A percentile compares a stretch with the other conserved stretches of the same genome.
Evolutionary conservation across 208 protist genomes (phyloP).

Genomic region (Blechomonas ayalai): DNA sequence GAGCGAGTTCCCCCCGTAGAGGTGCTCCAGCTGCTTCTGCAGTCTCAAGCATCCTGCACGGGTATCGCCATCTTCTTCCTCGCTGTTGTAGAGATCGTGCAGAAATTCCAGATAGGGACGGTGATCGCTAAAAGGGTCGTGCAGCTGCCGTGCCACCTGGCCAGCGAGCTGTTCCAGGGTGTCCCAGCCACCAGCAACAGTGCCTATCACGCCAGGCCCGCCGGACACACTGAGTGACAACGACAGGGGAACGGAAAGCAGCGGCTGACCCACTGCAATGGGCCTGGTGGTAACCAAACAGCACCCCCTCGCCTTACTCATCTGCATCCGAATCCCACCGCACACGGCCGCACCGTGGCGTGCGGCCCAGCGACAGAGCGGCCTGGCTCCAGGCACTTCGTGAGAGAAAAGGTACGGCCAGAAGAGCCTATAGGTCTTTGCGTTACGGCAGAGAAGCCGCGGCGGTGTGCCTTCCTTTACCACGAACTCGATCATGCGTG

Average conservation of each 20-base stretch:
- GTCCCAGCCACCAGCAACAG: conserved; percentile 20
- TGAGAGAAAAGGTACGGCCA: conserved; percentile 70
- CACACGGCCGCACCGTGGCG: conserved; percentile 53
- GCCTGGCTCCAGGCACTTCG: conserved; percentile 44
- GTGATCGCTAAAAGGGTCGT: conserved; percentile 49
- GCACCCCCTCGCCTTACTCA: conserved; percentile 18
- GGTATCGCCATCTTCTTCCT: conserved; percentile 20
- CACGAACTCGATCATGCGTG: conserved; percentile 36
- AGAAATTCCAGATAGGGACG: conserved; percentile 76
- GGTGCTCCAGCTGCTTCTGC: conserved; percentile 32
- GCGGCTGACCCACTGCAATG: conserved; percentile 22
- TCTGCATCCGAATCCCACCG: conserved; percentile 43
- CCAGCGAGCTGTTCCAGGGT: conserved; percentile 31
- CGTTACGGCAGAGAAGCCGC: conserved; percentile 55
- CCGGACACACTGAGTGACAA: conserved; percentile 19
- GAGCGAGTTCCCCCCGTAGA: conserved; percentile 78
- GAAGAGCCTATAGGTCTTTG: conserved; percentile 41
- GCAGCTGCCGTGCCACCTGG: conserved; percentile 60
- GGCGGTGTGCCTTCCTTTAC: conserved; percentile 17
- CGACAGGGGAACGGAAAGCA: conserved; percentile 53
- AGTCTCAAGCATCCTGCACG: conserved; percentile 7
- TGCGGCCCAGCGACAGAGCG: conserved; percentile 59
- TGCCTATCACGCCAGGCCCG: conserved; percentile 2
- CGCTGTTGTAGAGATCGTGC: conserved; percentile 74
- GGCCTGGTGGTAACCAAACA: conserved; percentile 30